phyloP scores from a whole-genome alignment of 2,329 filamentous ascomycete species.

The Eutypa lata region DNA sequence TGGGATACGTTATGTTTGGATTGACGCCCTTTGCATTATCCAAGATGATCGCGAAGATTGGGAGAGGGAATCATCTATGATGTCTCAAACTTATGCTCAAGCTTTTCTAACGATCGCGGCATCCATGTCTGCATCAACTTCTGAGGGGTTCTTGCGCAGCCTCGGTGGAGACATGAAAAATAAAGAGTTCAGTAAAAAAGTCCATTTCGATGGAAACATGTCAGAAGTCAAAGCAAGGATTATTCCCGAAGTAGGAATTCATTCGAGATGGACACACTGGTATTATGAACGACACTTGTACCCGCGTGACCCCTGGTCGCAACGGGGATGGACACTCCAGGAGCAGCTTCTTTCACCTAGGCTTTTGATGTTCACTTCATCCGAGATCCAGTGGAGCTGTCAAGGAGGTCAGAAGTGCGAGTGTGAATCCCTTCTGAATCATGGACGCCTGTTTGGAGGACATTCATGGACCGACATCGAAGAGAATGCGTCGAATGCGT shows the following conservation, averaged over 20 bases:
- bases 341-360: background rate
- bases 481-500: background rate
- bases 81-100: conserved; percentile 23
- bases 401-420: background rate
- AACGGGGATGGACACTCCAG: background rate
- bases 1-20: conserved; percentile 2
- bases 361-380: background rate
- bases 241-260: background rate
- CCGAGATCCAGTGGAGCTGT: background rate
- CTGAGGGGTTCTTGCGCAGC: background rate
- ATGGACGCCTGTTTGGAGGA: background rate
- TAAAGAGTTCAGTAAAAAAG: background rate
- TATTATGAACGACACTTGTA: background rate
- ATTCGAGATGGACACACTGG: background rate
- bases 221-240: background rate
- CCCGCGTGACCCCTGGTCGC: background rate
- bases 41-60: conserved; percentile 13
- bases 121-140: background rate
- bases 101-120: conserved; percentile 18
- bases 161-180: background rate
- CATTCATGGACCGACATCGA: background rate
- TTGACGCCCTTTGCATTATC: conserved; percentile 5
- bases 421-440: background rate
- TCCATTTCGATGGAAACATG: background rate
- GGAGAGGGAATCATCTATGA: conserved; percentile 16